Percentiles rank a stretch among this genome's conserved stretches.
phyloP scores from a whole-genome alignment of 371 early-diverging fungal species.

The Saksenaea oblongispora region DNA sequence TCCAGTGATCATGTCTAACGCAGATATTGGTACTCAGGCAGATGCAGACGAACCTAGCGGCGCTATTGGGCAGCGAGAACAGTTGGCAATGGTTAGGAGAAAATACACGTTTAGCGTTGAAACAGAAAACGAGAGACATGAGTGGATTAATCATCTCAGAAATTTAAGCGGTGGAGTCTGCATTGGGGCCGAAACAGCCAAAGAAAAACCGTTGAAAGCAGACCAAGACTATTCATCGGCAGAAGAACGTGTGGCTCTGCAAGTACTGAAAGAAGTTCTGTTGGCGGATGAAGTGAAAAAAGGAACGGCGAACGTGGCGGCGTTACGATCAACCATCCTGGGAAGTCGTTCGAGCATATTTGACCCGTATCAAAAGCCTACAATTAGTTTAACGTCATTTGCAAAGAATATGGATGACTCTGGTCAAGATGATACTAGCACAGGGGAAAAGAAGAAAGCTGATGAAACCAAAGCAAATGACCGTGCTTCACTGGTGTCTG shows the following conservation, averaged over 20 bases:
- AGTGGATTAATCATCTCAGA: conserved; percentile 48
- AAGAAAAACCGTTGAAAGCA: conserved; percentile 24
- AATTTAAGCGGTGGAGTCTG: conserved; percentile 30
- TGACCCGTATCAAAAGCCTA: conserved; percentile 2
- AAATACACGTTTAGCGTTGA: conserved; percentile 61
- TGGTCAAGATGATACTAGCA: background rate
- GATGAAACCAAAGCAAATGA: conserved; percentile 12
- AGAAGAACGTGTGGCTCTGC: conserved; percentile 53
- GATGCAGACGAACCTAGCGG: conserved; percentile 25
- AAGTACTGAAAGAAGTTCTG: conserved; percentile 57
- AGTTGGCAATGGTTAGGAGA: conserved; percentile 38
- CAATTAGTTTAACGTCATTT: background rate
- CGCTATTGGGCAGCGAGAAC: background rate
- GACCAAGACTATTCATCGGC: conserved; percentile 4
- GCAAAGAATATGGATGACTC: background rate
- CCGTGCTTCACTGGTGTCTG: conserved; percentile 28
- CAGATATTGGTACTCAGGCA: background rate
- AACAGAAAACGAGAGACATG: conserved; percentile 45
- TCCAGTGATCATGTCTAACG: background rate
- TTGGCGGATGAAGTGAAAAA: conserved; percentile 56
- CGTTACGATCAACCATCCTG: conserved; percentile 11
- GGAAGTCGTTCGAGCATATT: conserved; percentile 10
- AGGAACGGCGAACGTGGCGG: conserved; percentile 26
- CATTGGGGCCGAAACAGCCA: conserved; percentile 19
- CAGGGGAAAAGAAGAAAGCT: background rate